Base-by-base conservation (phyloP, 768 basidiomycete genomes). In the Leccinum imitatum region DNA sequence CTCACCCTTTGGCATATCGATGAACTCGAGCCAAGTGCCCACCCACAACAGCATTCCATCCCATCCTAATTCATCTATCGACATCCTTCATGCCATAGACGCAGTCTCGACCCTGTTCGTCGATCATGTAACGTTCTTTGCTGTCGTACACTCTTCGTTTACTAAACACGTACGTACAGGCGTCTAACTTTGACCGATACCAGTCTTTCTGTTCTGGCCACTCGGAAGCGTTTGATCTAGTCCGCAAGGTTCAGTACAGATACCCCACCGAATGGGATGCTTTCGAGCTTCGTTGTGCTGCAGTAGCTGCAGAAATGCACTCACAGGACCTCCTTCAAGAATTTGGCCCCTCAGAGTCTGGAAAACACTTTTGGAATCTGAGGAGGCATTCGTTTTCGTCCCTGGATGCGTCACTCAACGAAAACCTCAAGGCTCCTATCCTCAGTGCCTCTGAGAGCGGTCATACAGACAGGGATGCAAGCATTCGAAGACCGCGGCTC, bases 181-280 rank as follows among this genome's bases (percentile, higher is more conserved):
- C 87, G 25, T 78, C 86, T 15, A 76, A 80, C 39, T 96, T 96
- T 64, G 80, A 83, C 58, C 79, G 85, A 2, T 99, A 99, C 76
- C 85, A 94, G 71, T 75, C 81, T 13, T 98, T 94, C 68, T 98
- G 96, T 69, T 84, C 92, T 0, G 87, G 87, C 0, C 95, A 98
- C 68, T 83, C 85, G 54, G 89, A 91, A 65, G 95, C 94, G 0
- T 78, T 90, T 58, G 85, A 90, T 62, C 71, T 93, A 23, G 78
- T 96, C 0, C 85, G 89, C 59, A 83, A 81, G 54, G 80, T 87
- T 19, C 83, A 85, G 41, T 78, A 83, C 37, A 85, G 85, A 56
- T 80, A 85, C 62, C 80, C 86, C 2, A 59, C 78, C 0, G 93
- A 95, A 69, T 95, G 95, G 88, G 88, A 90, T 21, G 79, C 82